Percentiles rank a stretch among this genome's conserved stretches.
Conservation (phyloP, 768 basidiomycete genomes). For the Lactarius sp. region DNA sequence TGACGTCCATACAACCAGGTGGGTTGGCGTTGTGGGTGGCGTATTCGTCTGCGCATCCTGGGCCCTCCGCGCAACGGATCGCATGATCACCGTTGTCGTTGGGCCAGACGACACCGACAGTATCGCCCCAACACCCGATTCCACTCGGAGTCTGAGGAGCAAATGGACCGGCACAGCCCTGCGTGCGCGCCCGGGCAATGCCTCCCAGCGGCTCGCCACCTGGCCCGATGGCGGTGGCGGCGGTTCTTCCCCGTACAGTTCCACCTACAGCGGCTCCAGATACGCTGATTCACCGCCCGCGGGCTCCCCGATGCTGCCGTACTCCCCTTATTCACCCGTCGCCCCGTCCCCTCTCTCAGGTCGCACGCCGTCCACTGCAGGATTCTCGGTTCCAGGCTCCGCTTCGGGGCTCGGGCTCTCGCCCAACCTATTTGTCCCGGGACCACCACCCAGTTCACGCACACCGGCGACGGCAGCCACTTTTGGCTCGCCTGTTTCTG, state of each 20-base stretch:
- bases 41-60: conserved; percentile 69
- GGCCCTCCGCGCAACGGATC: conserved; percentile 37
- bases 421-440: not conserved
- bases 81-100: conserved; percentile 53
- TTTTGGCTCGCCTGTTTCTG: conserved; percentile 26
- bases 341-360: conserved; percentile 5
- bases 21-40: conserved; percentile 90
- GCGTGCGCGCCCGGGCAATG: conserved; percentile 44
- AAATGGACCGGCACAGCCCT: conserved; percentile 69
- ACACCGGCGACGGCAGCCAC: conserved; percentile 31
- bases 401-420: conserved; percentile 20
- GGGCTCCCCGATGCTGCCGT: conserved; percentile 30
- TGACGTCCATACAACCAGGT: conserved; percentile 34
- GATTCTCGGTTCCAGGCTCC: conserved; percentile 11
- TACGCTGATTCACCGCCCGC: conserved; percentile 36
- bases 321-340: conserved; percentile 32
- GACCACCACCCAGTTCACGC: conserved; percentile 8
- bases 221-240: conserved; percentile 47
- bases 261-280: conserved; percentile 21
- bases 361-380: conserved; percentile 1
- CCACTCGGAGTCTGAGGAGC: conserved; percentile 49
- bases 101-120: conserved; percentile 64
- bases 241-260: conserved; percentile 32
- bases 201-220: conserved; percentile 32
- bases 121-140: conserved; percentile 59